A percentile compares a stretch with the other conserved stretches of the same genome.
These are phyloP conservation scores for Diplodia intermedia DNA, from an alignment of 2,329 filamentous ascomycete species.

Conservation along the genomic window DNA sequence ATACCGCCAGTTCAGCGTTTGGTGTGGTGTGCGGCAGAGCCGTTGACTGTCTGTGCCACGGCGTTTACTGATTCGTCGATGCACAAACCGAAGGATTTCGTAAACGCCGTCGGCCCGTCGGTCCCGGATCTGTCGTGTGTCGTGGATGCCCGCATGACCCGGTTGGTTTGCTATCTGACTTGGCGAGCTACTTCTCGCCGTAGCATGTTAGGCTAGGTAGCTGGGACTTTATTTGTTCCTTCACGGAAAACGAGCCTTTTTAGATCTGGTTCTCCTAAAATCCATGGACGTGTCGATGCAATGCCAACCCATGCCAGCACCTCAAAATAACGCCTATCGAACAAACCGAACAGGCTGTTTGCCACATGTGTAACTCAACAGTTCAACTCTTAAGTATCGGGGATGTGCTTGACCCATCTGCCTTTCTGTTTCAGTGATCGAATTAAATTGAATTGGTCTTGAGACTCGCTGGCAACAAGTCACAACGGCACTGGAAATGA, in stretches of 20 bases:
- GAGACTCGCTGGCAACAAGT: too few relatives aligned
- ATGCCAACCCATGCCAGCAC: not conserved
- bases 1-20: not conserved
- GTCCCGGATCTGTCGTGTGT: not conserved
- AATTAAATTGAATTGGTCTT: too few relatives aligned
- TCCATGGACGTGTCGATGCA: not conserved
- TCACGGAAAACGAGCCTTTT: too few relatives aligned
- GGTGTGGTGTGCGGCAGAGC: not conserved
- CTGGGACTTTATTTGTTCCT: too few relatives aligned
- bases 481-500: not conserved
- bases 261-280: too few relatives aligned
- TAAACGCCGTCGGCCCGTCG: constrained; percentile 2
- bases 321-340: too few relatives aligned
- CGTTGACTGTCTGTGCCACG: not conserved
- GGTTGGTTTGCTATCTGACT: too few relatives aligned
- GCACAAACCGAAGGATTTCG: not conserved
- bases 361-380: not conserved
- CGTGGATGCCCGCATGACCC: too few relatives aligned
- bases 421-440: not conserved
- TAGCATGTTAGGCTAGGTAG: too few relatives aligned
- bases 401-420: not conserved
- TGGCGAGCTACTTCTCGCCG: too few relatives aligned
- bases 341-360: not conserved
- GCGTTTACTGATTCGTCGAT: not conserved
- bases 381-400: not conserved